Evolutionary conservation across 169 alveolate species (phyloP), one percentile per base, ranked within the genome.

Genomic region (Babesia gibsoni): DNA sequence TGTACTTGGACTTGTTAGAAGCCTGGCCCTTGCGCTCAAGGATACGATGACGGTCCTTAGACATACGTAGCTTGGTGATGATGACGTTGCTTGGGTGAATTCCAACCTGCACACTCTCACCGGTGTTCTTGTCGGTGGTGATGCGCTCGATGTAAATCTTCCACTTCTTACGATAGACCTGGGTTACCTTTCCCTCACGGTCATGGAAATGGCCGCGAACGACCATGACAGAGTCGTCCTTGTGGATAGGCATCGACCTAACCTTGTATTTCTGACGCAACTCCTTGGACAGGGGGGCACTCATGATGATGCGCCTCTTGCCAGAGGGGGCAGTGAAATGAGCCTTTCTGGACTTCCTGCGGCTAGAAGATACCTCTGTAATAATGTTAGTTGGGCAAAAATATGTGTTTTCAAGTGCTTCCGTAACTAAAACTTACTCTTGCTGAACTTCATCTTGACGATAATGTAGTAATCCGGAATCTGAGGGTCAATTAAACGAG

Each of bases 301-400:
- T 91, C 99, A 98, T 98, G 72, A 97, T 88, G 90, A 91, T 94
- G 80, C 99, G 91, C 84, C 98, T 94, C 69, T 95, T 89, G 90
- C 95, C 91, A 33, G 99, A 96, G 23, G 99, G 98, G 56, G 99
- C 99, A 20, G 98, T 89, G 91, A 98, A 96, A 89, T 96, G 99
- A 73, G 97, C 96, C 93, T 96, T 95, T 89, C 99, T 96, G 69
- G 94, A 84, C 95, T 96, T 96, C 83, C 99, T 85, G 53, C 98
- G 89, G 63, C 96, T 91, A 52, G 92, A 83, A 43, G 94, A 82
- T 52, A 90, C 94, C 46, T 68, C 95, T 90, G 67, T 77, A 5
- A 67, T 12, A 50, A 46, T 32, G 36, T 54, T 57, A 53, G 37
- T 45, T 45, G 35, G 16, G 61, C 18, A 67, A 67, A 27, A 20